Conservation (phyloP, 2,329 filamentous ascomycete species). For the Ophiostoma sp. region DNA sequence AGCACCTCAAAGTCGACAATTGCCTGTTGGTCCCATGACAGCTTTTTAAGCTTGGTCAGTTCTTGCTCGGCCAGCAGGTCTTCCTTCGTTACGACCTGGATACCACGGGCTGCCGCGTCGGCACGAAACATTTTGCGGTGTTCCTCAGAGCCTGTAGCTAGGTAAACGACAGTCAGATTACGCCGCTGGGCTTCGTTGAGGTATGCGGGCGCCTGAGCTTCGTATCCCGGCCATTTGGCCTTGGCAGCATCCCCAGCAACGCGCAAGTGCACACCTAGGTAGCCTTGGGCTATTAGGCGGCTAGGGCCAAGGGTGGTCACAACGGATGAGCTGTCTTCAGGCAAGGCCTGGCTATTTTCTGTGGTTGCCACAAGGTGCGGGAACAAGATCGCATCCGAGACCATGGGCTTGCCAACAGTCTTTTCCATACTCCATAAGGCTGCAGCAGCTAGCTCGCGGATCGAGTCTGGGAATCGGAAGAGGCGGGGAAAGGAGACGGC, state of each 20-base stretch:
- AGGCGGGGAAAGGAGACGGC: conserved; percentile 25
- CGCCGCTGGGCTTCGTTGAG: conserved; percentile 32
- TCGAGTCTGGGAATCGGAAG: conserved; percentile 21
- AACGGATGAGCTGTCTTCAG: conserved; percentile 1
- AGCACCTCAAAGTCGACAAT: conserved; percentile 24
- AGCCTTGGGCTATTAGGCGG: conserved; percentile 26
- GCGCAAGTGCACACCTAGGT: conserved; percentile 37
- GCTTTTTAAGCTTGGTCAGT: conserved; percentile 29
- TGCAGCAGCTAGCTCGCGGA: conserved; percentile 18
- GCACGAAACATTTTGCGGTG: conserved; percentile 31
- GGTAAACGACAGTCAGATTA: conserved; percentile 34
- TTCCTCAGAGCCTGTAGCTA: conserved; percentile 34
- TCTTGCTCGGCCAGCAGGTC: conserved; percentile 34
- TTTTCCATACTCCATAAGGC: conserved; percentile 20
- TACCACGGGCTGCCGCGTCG: conserved; percentile 30
- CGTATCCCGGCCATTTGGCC: conserved; percentile 35
- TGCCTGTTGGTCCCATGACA: conserved; percentile 32
- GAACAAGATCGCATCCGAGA: conserved; percentile 19
- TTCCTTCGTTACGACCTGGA: conserved; percentile 34
- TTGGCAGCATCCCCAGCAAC: conserved; percentile 34
- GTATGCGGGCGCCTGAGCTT: conserved; percentile 36
- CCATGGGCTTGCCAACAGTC: conserved; percentile 14
- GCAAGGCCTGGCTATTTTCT: background rate
- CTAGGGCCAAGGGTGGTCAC: conserved; percentile 11
- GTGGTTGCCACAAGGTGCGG: conserved; percentile 13